Conservation (phyloP, 164 flowering plant genomes). For the Annona cherimola region DNA sequence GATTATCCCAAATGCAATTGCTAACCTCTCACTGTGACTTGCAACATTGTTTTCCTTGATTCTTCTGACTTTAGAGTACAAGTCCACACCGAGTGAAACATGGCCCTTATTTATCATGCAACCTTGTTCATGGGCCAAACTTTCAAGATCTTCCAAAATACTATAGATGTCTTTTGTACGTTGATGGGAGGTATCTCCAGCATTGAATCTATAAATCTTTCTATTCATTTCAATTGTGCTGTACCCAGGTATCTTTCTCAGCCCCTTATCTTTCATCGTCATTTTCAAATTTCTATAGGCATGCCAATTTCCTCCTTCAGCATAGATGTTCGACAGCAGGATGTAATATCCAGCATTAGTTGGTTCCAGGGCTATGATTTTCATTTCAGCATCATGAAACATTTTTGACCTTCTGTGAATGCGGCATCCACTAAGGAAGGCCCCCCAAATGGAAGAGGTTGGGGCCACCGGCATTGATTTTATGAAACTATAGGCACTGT, state of each 20-base stretch:
- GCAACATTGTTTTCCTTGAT: constrained; percentile 7
- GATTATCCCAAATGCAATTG: constrained; percentile 29
- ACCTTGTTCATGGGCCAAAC: constrained; percentile 21
- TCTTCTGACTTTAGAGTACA: neutral
- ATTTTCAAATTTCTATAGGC: constrained; percentile 45
- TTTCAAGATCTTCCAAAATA: constrained; percentile 22
- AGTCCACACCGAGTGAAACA: neutral
- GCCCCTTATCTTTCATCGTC: constrained; percentile 41
- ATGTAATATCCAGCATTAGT: constrained; percentile 56
- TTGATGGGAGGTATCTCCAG: constrained; percentile 31
- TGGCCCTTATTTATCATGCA: constrained; percentile 10
- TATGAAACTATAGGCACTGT: constrained; percentile 49
- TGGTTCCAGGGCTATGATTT: constrained; percentile 34
- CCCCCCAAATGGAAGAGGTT: constrained; percentile 63
- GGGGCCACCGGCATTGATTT: constrained; percentile 46
- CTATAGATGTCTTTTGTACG: constrained; percentile 25
- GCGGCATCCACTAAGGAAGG: constrained; percentile 69
- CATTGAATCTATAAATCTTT: constrained; percentile 31
- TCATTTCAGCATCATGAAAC: constrained; percentile 28
- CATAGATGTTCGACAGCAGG: constrained; percentile 60
- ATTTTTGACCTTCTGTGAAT: constrained; percentile 61
- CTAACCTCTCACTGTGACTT: constrained; percentile 29
- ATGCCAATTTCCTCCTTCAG: constrained; percentile 61
- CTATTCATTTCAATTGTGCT: constrained; percentile 48
- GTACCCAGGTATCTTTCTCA: constrained; percentile 60